Percentiles rank a stretch among this genome's conserved stretches.
Conservation (phyloP, 345 rosid genomes). For the Hibiscus tridactylites region DNA sequence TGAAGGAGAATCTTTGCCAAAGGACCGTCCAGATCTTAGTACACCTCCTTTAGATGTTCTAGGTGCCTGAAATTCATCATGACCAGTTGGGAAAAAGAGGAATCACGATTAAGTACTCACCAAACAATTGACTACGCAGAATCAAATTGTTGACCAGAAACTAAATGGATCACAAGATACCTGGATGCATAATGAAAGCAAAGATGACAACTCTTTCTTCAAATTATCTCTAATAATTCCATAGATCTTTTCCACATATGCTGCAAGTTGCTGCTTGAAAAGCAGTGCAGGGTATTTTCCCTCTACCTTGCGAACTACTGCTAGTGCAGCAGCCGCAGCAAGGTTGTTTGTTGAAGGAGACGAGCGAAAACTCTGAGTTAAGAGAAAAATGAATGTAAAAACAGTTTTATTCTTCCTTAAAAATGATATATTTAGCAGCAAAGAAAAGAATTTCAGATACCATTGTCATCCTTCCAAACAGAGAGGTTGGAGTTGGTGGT, state of each 20-base stretch:
- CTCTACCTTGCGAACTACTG: conserved; percentile 83
- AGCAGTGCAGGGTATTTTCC: conserved; percentile 97
- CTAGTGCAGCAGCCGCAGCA: conserved; percentile 65
- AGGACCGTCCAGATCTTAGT: conserved; percentile 75
- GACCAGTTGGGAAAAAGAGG: background rate
- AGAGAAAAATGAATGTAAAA: conserved; percentile 13
- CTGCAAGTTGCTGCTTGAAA: conserved; percentile 97
- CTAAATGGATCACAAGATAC: conserved; percentile 25
- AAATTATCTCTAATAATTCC: conserved; percentile 96
- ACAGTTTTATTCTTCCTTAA: background rate
- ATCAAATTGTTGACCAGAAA: conserved; percentile 7
- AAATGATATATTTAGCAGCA: conserved; percentile 8
- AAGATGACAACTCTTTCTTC: conserved; percentile 77
- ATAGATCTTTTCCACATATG: conserved; percentile 90
- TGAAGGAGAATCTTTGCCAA: conserved; percentile 79
- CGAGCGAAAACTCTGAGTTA: conserved; percentile 82
- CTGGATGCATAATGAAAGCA: conserved; percentile 90
- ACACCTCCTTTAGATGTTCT: conserved; percentile 78
- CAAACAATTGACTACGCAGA: background rate
- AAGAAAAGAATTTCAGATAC: conserved; percentile 25
- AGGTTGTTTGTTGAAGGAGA: conserved; percentile 76
- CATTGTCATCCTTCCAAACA: conserved; percentile 97
- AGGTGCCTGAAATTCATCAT: conserved; percentile 63
- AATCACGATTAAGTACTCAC: background rate
- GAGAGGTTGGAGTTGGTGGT: conserved; percentile 75